phyloP scores from a whole-genome alignment of 2,329 filamentous ascomycete species.

The Trichoderma aggressivum region DNA sequence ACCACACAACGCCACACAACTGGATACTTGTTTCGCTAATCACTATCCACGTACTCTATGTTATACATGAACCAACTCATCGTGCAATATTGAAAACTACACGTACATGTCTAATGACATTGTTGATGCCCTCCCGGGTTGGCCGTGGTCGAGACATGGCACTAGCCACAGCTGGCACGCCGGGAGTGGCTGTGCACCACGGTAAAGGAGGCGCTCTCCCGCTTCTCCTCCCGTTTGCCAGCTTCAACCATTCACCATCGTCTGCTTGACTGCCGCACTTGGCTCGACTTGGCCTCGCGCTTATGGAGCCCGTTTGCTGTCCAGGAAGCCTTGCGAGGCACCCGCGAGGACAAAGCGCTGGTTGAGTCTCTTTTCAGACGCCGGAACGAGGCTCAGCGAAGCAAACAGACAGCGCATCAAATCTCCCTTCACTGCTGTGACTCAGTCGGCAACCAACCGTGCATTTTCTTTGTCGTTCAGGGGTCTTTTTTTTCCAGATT shows the following conservation, averaged over 20 bases:
- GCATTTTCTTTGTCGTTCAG: not conserved
- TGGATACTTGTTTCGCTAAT: too few relatives aligned
- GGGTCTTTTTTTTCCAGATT: not conserved
- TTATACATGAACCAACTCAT: too few relatives aligned
- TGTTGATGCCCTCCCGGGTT: not conserved
- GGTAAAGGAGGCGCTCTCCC: not conserved
- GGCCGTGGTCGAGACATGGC: not conserved
- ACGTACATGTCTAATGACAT: not conserved
- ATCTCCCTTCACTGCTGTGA: not conserved
- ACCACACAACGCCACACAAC: too few relatives aligned
- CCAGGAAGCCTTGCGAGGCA: conserved; percentile 16
- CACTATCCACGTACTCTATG: too few relatives aligned
- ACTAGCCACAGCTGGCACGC: conserved; percentile 6
- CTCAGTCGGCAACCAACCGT: conserved; percentile 6
- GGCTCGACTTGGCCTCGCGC: not conserved
- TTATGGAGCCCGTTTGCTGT: not conserved
- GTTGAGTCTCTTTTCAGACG: not conserved
- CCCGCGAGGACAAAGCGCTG: not conserved
- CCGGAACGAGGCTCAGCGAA: not conserved
- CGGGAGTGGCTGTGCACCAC: not conserved
- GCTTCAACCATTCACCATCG: not conserved
- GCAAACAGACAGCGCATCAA: not conserved
- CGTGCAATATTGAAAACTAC: not conserved
- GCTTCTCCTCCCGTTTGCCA: not conserved
- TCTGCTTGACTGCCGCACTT: not conserved